A percentile compares a stretch with the other conserved stretches of the same genome.
Conservation (phyloP, 495 filamentous ascomycete genomes). For the Halenospora varia region DNA sequence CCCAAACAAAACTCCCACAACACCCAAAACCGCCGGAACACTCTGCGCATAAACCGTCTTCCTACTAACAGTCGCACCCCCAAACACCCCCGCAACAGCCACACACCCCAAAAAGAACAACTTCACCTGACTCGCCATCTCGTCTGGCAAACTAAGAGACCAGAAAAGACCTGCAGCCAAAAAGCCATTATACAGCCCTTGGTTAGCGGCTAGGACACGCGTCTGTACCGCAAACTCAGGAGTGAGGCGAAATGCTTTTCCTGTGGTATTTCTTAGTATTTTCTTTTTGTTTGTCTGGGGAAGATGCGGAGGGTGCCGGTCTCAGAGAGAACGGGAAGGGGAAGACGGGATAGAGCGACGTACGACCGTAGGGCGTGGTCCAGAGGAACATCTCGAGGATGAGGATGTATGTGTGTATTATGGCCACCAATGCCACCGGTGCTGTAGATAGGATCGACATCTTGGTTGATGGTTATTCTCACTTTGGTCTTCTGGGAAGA, state of each 20-base stretch:
- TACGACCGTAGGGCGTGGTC: slow-evolving; percentile 27
- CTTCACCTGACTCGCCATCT: slow-evolving; percentile 23
- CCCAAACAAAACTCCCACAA: neutral
- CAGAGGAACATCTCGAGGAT: slow-evolving; percentile 31
- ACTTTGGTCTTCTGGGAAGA: no score
- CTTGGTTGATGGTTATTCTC: slow-evolving; percentile 5
- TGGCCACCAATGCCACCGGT: slow-evolving; percentile 20
- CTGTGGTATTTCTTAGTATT: no score
- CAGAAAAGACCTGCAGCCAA: slow-evolving; percentile 30
- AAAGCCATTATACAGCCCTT: slow-evolving; percentile 36
- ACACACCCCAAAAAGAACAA: slow-evolving; percentile 31
- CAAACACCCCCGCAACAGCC: slow-evolving; percentile 28
- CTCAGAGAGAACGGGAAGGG: no score
- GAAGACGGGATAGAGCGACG: no score
- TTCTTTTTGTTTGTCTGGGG: no score
- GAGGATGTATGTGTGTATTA: slow-evolving; percentile 32
- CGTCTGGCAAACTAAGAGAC: slow-evolving; percentile 26
- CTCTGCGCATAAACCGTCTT: slow-evolving; percentile 29
- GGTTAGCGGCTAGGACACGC: slow-evolving; percentile 28
- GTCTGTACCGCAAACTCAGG: slow-evolving; percentile 27
- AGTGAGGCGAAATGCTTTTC: slow-evolving; percentile 27
- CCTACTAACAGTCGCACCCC: slow-evolving; percentile 24
- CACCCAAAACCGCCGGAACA: slow-evolving; percentile 20
- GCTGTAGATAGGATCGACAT: slow-evolving; percentile 24
- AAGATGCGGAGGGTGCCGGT: no score